phyloP scores from a whole-genome alignment of 2,329 filamentous ascomycete species.

The Fusarium succisae region DNA sequence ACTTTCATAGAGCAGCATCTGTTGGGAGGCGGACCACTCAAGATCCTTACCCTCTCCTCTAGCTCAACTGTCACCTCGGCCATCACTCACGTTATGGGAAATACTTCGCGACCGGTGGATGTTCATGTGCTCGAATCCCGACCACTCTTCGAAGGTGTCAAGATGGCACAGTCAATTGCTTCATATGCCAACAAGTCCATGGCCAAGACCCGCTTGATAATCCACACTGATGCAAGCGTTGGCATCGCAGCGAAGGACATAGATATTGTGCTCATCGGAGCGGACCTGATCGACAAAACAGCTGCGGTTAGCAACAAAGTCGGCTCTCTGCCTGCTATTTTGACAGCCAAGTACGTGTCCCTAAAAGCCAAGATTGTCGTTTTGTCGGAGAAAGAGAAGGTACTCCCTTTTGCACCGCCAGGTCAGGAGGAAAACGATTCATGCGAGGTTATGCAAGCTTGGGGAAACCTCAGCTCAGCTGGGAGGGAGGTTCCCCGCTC shows the following conservation, averaged over 20 bases:
- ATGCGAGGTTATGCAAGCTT: constrained; percentile 59
- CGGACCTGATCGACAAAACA: constrained; percentile 66
- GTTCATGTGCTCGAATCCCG: constrained; percentile 73
- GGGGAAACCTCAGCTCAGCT: constrained; percentile 47
- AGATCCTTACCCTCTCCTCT: constrained; percentile 68
- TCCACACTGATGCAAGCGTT: constrained; percentile 69
- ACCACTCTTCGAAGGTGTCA: constrained; percentile 72
- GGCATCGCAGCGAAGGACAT: constrained; percentile 61
- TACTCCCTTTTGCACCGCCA: constrained; percentile 56
- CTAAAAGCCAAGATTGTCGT: constrained; percentile 61
- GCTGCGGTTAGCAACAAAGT: constrained; percentile 75
- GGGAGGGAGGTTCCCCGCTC: background rate
- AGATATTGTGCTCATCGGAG: constrained; percentile 70
- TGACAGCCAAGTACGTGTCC: constrained; percentile 62
- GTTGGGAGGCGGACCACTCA: constrained; percentile 46
- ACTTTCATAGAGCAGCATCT: constrained; percentile 44
- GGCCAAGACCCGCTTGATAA: constrained; percentile 48
- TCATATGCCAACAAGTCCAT: constrained; percentile 47
- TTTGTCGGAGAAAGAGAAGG: constrained; percentile 69
- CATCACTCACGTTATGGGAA: constrained; percentile 54
- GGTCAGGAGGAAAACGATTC: constrained; percentile 60
- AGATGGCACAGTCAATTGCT: constrained; percentile 61
- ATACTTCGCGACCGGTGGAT: constrained; percentile 54
- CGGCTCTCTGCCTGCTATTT: constrained; percentile 67
- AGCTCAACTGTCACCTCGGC: constrained; percentile 68